Conservation (phyloP, 495 filamentous ascomycete genomes). For the Aspergillus homomorphus region DNA sequence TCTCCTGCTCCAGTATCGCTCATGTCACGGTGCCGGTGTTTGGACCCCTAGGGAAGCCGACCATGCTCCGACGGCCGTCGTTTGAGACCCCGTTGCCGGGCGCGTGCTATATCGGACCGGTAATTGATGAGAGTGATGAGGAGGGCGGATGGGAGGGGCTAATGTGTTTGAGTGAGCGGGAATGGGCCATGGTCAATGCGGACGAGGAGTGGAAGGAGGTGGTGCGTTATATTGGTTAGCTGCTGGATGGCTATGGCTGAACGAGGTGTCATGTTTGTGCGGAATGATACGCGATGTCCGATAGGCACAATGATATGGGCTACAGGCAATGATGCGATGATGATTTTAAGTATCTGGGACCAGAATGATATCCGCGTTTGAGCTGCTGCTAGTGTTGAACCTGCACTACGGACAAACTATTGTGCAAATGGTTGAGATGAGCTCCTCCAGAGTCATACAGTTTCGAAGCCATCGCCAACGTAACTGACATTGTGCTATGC, state of each 20-base stretch:
- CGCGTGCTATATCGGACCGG: conserved; percentile 17
- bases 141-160: conserved; percentile 20
- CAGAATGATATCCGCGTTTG: neutral
- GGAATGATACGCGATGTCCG: neutral
- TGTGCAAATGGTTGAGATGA: neutral
- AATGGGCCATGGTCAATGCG: conserved; percentile 20
- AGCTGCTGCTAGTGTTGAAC: neutral
- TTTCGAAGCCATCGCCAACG: neutral
- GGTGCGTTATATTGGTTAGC: conserved; percentile 13
- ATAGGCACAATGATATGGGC: neutral
- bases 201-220: conserved; percentile 24
- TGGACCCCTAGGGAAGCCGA: conserved; percentile 25
- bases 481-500: neutral
- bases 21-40: conserved; percentile 20
- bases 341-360: neutral
- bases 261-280: neutral
- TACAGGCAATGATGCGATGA: neutral
- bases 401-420: neutral
- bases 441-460: neutral
- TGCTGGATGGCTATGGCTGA: neutral
- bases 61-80: conserved; percentile 27
- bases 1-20: conserved; percentile 29
- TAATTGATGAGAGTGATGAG: neutral
- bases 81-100: conserved; percentile 16
- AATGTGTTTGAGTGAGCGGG: conserved; percentile 26